These are phyloP conservation scores for Taphrina communis DNA, from an alignment of 1,139 yeast genomes.

Conservation along the genomic window DNA sequence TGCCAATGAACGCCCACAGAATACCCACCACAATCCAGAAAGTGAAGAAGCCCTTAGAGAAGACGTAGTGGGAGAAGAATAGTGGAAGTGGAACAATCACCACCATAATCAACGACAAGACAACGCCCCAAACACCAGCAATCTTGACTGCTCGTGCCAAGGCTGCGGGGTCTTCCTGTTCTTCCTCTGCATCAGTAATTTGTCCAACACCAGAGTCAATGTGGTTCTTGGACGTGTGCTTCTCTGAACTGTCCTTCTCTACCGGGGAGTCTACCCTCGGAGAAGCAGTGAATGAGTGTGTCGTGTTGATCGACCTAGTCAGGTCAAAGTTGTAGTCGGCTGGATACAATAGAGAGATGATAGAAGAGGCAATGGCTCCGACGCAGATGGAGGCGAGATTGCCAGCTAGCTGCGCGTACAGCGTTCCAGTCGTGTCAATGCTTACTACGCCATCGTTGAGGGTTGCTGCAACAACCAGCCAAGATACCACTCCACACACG, in stretches of 20 bases:
- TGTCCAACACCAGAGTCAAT: conserved; percentile 18
- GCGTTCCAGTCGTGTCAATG: conserved; percentile 49
- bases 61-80: conserved; percentile 52
- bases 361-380: conserved; percentile 19
- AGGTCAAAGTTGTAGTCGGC: conserved; percentile 53
- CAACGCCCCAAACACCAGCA: conserved; percentile 48
- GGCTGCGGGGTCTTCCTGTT: conserved; percentile 24
- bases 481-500: conserved; percentile 53
- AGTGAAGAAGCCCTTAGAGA: conserved; percentile 52
- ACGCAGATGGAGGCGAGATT: conserved; percentile 51
- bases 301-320: conserved; percentile 50
- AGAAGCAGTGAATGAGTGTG: neutral
- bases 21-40: conserved; percentile 55
- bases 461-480: conserved; percentile 47
- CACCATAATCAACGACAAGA: conserved; percentile 49
- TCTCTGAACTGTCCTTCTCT: neutral
- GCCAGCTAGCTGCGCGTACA: conserved; percentile 53
- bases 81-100: conserved; percentile 53
- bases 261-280: conserved; percentile 2
- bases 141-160: conserved; percentile 45
- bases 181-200: conserved; percentile 12
- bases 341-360: conserved; percentile 50
- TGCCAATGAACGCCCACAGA: conserved; percentile 54
- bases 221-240: conserved; percentile 18
- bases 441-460: conserved; percentile 43